phyloP scores from a whole-genome alignment of 106 monocot genomes.

The Dioscorea alata region DNA sequence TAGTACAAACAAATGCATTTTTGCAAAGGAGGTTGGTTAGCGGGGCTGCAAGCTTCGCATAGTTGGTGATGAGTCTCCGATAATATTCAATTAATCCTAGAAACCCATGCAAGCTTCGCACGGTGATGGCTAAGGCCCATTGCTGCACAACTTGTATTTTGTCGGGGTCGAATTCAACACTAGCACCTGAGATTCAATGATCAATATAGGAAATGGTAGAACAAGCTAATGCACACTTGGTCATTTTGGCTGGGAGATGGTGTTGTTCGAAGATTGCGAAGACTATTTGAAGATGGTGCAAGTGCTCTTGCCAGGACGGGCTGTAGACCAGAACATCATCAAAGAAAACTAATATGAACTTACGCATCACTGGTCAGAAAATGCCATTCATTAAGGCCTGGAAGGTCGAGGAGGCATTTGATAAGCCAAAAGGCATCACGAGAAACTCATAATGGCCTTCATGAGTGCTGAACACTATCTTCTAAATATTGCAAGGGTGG shows the following conservation, averaged over 20 bases:
- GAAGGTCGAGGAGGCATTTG: not conserved
- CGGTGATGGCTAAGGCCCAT: too few species aligned
- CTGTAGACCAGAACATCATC: not conserved
- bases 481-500: not conserved
- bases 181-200: not conserved
- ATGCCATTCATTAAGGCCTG: not conserved
- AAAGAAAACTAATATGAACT: not conserved
- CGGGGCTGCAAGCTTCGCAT: not conserved
- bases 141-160: too few species aligned
- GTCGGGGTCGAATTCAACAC: not conserved
- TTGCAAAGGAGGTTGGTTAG: conserved; percentile 1
- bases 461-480: not conserved
- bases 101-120: conserved; percentile 4
- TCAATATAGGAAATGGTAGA: not conserved
- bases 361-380: not conserved
- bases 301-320: not conserved
- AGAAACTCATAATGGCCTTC: not conserved
- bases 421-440: not conserved
- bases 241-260: not conserved
- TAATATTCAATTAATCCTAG: conserved; percentile 11
- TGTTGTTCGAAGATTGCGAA: not conserved
- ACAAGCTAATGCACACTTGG: not conserved
- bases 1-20: conserved; percentile 3
- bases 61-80: not conserved
- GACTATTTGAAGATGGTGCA: conserved; percentile 1